Percentiles rank a stretch among this genome's conserved stretches.
Conservation (phyloP, 2,329 filamentous ascomycete species). For the Trichophyton mentagrophytes region DNA sequence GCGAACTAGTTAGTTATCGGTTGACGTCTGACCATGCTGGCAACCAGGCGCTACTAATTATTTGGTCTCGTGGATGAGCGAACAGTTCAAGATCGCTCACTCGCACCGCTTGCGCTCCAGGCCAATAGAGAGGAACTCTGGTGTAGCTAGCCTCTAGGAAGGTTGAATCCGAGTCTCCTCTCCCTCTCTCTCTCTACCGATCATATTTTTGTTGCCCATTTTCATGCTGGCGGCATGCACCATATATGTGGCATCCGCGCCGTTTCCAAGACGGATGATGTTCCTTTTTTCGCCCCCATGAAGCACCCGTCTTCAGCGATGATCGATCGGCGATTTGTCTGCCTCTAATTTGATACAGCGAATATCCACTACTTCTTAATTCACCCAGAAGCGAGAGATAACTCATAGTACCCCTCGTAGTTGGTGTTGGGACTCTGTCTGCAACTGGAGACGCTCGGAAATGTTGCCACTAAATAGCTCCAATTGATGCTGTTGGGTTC, state of each 20-base stretch:
- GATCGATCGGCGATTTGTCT: neutral
- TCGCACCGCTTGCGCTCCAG: neutral
- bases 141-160: neutral
- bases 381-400: neutral
- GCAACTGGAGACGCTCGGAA: neutral
- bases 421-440: neutral
- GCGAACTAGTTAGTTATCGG: neutral
- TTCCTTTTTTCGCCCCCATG: neutral
- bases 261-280: neutral
- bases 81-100: neutral
- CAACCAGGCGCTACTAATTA: neutral
- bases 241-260: neutral
- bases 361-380: neutral
- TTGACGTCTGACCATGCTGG: neutral
- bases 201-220: neutral
- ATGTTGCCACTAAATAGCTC: neutral
- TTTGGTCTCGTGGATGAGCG: neutral
- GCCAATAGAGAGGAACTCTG: neutral
- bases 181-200: neutral
- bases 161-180: neutral
- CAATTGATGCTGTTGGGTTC: neutral
- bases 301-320: neutral
- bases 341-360: neutral
- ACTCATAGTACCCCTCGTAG: neutral
- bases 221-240: neutral